Base-by-base conservation (phyloP, 1,284 basidiomycete genomes). In the Golubevia pallescens region DNA sequence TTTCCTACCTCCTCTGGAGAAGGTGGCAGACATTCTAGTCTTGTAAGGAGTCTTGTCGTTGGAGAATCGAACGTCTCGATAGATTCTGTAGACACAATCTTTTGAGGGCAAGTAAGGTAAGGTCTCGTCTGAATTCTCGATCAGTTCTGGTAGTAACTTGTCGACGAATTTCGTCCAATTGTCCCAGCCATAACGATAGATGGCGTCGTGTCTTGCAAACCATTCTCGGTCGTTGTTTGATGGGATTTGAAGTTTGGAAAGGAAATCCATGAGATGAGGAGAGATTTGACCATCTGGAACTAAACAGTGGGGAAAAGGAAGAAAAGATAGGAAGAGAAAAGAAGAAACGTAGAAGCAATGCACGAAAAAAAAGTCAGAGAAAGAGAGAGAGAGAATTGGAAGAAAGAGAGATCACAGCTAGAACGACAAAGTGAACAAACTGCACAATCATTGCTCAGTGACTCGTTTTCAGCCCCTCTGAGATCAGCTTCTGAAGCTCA, bases 1-100 rank as follows among this genome's bases (percentile, higher is more conserved):
- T 74, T 94, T 94, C 61, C 91, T 87, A 1, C 93, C 93, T 61
- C 91, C 91, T 62, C 93, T 87, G 6, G 93, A 93, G 76, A 93
- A 92, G 67, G 90, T 91, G 0, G 91, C 92, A 2, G 91, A 91
- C 53, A 96, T 90, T 3, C 88, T 88, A 2, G 87, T 89, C 87
- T 97, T 96, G 87, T 97, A 97, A 0, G 95, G 95, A 2, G 95
- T 95, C 86, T 94, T 94, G 82, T 95, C 92, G 68, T 94, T 93
- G 78, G 92, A 93, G 86, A 96, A 96, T n/a, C 94, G 90, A 14
- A 95, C 86, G 91, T 93, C 76, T 10, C 87, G 80, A 73, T 87
- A 87, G 65, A 88, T 88, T 1, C 87, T 79, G 65, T 93, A 91
- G 24, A 93, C 90, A 21, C 94, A 88, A 75, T 96, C 94, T 77